Evolutionary conservation across 2,329 filamentous ascomycete genomes (phyloP).

Genomic region (Clonostachys rosea): DNA sequence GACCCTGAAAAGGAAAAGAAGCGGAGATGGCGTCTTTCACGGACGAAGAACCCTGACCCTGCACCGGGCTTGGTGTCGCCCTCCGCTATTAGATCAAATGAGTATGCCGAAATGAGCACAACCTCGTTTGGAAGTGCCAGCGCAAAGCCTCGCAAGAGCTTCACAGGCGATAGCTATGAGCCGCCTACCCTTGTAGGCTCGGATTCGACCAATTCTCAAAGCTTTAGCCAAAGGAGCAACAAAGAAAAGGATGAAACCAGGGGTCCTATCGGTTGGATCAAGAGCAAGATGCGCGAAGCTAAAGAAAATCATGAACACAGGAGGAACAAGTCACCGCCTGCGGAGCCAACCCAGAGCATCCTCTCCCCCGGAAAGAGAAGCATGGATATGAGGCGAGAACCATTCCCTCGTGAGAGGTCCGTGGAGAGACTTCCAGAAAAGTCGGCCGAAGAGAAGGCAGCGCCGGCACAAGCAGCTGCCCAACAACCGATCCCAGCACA

Average conservation of each 20-base stretch:
- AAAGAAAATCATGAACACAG: conserved; percentile 52
- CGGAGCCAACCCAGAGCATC: conserved; percentile 18
- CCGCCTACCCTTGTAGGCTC: neutral
- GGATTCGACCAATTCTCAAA: neutral
- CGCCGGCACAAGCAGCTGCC: too few relatives aligned
- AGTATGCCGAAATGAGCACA: conserved; percentile 60
- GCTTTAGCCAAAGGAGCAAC: conserved; percentile 12
- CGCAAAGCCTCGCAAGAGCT: conserved; percentile 41
- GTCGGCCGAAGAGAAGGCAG: neutral
- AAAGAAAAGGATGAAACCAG: conserved; percentile 42
- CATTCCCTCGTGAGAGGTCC: neutral
- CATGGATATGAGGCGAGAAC: conserved; percentile 38
- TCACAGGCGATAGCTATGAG: conserved; percentile 37
- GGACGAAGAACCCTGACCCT: conserved; percentile 52
- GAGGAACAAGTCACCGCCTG: conserved; percentile 48
- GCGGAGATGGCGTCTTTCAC: conserved; percentile 68
- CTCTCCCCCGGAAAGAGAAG: conserved; percentile 38
- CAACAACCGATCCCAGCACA: too few relatives aligned
- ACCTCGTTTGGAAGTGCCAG: conserved; percentile 62
- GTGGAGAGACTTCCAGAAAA: neutral
- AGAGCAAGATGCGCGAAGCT: conserved; percentile 54
- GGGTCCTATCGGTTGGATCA: conserved; percentile 54
- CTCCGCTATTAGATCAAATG: conserved; percentile 53
- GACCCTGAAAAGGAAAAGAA: conserved; percentile 63
- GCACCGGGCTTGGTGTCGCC: conserved; percentile 35